Evolutionary conservation across 2,329 filamentous ascomycete species (phyloP).

Genomic region (Zalaria sp.): DNA sequence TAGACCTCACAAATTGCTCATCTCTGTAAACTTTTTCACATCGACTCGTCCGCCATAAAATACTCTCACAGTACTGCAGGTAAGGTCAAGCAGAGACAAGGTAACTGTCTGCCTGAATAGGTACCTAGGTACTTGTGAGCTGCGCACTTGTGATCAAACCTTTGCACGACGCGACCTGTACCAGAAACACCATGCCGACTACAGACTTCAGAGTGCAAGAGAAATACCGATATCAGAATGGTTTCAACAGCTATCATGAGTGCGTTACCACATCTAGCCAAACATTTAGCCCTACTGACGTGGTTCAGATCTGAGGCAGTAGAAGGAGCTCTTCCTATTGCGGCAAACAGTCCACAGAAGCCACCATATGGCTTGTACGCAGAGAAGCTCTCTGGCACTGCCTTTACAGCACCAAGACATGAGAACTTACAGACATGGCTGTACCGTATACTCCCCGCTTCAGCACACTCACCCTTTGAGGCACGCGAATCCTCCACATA

Average conservation of each 20-base stretch:
- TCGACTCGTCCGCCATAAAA: too few relatives aligned
- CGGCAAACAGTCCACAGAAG: conserved; percentile 70
- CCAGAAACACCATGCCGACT: conserved; percentile 42
- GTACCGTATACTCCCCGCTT: conserved; percentile 41
- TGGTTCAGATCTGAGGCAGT: conserved; percentile 56
- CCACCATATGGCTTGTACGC: conserved; percentile 66
- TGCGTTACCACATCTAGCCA: conserved; percentile 30
- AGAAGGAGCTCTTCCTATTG: conserved; percentile 57
- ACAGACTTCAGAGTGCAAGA: conserved; percentile 49
- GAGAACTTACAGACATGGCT: conserved; percentile 46
- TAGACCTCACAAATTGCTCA: too few relatives aligned
- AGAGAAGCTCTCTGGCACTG: conserved; percentile 51
- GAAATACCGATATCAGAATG: conserved; percentile 65
- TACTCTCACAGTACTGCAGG: too few relatives aligned
- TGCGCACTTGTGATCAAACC: too few relatives aligned
- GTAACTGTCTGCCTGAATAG: too few relatives aligned
- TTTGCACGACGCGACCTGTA: too few relatives aligned
- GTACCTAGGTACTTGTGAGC: too few relatives aligned
- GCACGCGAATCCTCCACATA: conserved; percentile 33
- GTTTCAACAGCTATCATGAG: conserved; percentile 68
- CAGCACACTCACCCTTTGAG: conserved; percentile 43
- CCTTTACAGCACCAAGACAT: conserved; percentile 42
- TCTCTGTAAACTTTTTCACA: too few relatives aligned
- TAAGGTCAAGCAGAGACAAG: too few relatives aligned
- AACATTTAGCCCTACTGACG: conserved; percentile 2